Evolutionary conservation across 1,139 yeast genomes (phyloP).

Genomic region (Protomyces inouyei): DNA sequence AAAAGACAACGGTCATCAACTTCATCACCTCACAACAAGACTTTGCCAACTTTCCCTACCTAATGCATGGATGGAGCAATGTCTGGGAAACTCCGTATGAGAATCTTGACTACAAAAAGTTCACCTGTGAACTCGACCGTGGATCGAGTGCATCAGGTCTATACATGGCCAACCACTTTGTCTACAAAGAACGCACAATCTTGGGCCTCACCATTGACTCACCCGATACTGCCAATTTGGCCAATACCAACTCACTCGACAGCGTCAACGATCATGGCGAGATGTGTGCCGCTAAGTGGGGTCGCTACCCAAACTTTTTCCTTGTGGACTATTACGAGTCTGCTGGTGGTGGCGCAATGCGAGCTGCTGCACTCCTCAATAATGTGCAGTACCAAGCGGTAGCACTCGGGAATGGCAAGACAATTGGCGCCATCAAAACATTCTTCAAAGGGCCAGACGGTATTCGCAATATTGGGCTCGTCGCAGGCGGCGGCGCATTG

Average conservation of each 20-base stretch:
- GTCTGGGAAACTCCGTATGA: conserved; percentile 25
- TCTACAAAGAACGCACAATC: background rate
- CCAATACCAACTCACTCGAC: background rate
- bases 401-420: conserved; percentile 8
- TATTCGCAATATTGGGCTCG: conserved; percentile 24
- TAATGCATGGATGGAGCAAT: conserved; percentile 15
- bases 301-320: conserved; percentile 17
- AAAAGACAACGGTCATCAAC: conserved; percentile 15
- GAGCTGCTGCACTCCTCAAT: conserved; percentile 18
- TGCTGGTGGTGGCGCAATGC: conserved; percentile 14
- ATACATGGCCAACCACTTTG: conserved; percentile 25
- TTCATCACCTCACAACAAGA: conserved; percentile 17
- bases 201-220: conserved; percentile 18
- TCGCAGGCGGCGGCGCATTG: conserved; percentile 6
- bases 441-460: conserved; percentile 18
- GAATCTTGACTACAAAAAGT: conserved; percentile 5
- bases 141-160: conserved; percentile 7
- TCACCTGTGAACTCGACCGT: conserved; percentile 21
- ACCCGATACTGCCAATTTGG: conserved; percentile 15
- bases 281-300: conserved; percentile 1
- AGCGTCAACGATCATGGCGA: conserved; percentile 8
- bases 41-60: conserved; percentile 3
- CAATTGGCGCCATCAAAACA: conserved; percentile 3
- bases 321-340: conserved; percentile 19
- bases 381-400: conserved; percentile 1